A percentile compares a stretch with the other conserved stretches of the same genome.
Conservation (phyloP, 352 stramenopile species). For the Pythium monospermum region DNA sequence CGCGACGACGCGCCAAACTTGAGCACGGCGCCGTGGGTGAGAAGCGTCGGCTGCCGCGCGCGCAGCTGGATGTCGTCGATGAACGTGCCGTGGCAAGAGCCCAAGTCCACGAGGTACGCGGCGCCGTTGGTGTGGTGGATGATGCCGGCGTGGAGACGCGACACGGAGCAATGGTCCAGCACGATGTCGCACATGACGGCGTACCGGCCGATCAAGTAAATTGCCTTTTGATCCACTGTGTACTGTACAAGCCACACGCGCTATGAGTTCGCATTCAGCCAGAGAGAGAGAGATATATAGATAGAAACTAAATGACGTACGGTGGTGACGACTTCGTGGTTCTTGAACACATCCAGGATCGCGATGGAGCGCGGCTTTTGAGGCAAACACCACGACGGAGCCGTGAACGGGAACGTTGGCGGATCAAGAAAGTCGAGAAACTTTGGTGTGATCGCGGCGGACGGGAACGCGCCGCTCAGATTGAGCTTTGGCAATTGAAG, state of each 20-base stretch:
- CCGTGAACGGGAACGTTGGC: slow-evolving; percentile 59
- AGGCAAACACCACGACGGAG: slow-evolving; percentile 46
- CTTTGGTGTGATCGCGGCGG: slow-evolving; percentile 32
- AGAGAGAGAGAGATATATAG: neutral
- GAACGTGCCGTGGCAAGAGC: slow-evolving; percentile 80
- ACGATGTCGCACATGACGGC: slow-evolving; percentile 60
- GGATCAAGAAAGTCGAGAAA: slow-evolving; percentile 66
- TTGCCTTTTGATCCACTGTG: slow-evolving; percentile 70
- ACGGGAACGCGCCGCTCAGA: slow-evolving; percentile 31
- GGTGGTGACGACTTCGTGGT: slow-evolving; percentile 71
- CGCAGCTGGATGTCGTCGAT: slow-evolving; percentile 74
- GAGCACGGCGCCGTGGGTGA: slow-evolving; percentile 82
- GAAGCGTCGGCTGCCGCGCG: slow-evolving; percentile 40
- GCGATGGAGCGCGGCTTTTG: slow-evolving; percentile 52
- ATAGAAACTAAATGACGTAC: slow-evolving; percentile 37
- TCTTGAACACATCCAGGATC: slow-evolving; percentile 78
- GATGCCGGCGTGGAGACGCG: slow-evolving; percentile 61
- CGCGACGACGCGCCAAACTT: slow-evolving; percentile 86
- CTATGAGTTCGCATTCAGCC: neutral
- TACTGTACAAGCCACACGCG: slow-evolving; percentile 31
- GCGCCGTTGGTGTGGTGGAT: slow-evolving; percentile 62
- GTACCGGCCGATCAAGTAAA: slow-evolving; percentile 64
- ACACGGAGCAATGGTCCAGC: slow-evolving; percentile 74
- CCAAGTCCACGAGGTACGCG: slow-evolving; percentile 70
- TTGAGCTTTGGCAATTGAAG: slow-evolving; percentile 65